Percentiles rank a stretch among this genome's conserved stretches.
These are phyloP conservation scores for Elsinoe fawcettii DNA, from an alignment of 2,329 filamentous ascomycete genomes.

Conservation along the genomic window DNA sequence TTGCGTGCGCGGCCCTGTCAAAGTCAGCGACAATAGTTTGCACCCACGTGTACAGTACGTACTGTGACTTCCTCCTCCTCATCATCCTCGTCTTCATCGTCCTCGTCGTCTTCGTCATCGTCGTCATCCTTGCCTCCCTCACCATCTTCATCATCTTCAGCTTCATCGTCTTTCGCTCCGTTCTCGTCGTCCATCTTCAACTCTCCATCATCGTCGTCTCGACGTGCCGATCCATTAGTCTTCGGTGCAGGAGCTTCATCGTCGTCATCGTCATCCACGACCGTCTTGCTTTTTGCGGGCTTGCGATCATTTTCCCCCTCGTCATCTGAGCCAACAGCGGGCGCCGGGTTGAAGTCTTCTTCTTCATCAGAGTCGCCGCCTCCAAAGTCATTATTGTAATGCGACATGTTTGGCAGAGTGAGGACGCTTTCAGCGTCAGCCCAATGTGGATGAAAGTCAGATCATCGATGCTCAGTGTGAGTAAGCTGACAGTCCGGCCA, in stretches of 20 bases:
- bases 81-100: conserved; percentile 40
- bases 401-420: conserved; percentile 26
- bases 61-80: conserved; percentile 27
- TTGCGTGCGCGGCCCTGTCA: conserved; percentile 65
- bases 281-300: conserved; percentile 27
- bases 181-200: conserved; percentile 46
- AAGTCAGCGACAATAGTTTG: conserved; percentile 16
- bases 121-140: conserved; percentile 59
- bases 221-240: conserved; percentile 28
- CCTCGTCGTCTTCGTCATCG: conserved; percentile 55
- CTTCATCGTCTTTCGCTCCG: conserved; percentile 43
- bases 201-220: conserved; percentile 43
- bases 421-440: background rate
- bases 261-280: conserved; percentile 27
- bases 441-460: background rate
- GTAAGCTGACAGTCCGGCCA: too few relatives aligned
- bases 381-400: conserved; percentile 44
- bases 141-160: conserved; percentile 50
- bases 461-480: background rate
- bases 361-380: conserved; percentile 59
- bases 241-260: conserved; percentile 31
- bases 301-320: conserved; percentile 42
- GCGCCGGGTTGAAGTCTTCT: conserved; percentile 81
- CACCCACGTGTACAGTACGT: conserved; percentile 17
- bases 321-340: conserved; percentile 64